Evolutionary conservation across 1,139 yeast species (phyloP).

Genomic region (Diutina ranongensis): DNA sequence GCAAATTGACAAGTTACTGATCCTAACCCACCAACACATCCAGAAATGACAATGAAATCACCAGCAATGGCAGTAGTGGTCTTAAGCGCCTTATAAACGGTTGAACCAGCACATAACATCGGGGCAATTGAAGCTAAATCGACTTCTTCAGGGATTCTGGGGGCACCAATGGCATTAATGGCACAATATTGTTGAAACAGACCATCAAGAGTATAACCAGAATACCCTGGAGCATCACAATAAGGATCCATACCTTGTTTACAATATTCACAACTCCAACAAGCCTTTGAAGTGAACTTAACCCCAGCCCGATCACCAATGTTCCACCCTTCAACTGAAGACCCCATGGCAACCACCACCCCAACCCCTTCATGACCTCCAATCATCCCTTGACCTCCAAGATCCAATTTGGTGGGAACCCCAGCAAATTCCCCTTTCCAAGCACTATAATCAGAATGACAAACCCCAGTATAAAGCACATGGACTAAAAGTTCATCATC

Average conservation of each 20-base stretch:
- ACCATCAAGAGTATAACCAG: slow-evolving; percentile 77
- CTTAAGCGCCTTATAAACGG: slow-evolving; percentile 75
- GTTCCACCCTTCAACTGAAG: slow-evolving; percentile 55
- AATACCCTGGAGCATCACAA: slow-evolving; percentile 55
- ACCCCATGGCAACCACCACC: slow-evolving; percentile 66
- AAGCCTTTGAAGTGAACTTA: slow-evolving; percentile 69
- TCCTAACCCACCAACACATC: slow-evolving; percentile 84
- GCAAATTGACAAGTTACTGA: slow-evolving; percentile 75
- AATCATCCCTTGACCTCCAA: slow-evolving; percentile 23
- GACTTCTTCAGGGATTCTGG: slow-evolving; percentile 56
- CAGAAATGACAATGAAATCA: slow-evolving; percentile 71
- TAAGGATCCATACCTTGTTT: slow-evolving; percentile 56
- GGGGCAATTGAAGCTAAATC: slow-evolving; percentile 72
- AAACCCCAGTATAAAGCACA: slow-evolving; percentile 56
- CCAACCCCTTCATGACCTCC: slow-evolving; percentile 91
- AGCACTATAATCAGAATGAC: slow-evolving; percentile 62
- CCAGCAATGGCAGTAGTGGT: slow-evolving; percentile 57
- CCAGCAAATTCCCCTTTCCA: slow-evolving; percentile 66
- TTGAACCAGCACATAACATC: slow-evolving; percentile 74
- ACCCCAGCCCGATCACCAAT: slow-evolving; percentile 72
- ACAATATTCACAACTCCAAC: slow-evolving; percentile 67
- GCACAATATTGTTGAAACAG: slow-evolving; percentile 79
- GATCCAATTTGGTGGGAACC: slow-evolving; percentile 47
- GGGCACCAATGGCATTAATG: slow-evolving; percentile 82
- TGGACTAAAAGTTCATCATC: slow-evolving; percentile 50